Base-by-base conservation (phyloP, 495 filamentous ascomycete species). In the Pyrenopolyporus hunteri region DNA sequence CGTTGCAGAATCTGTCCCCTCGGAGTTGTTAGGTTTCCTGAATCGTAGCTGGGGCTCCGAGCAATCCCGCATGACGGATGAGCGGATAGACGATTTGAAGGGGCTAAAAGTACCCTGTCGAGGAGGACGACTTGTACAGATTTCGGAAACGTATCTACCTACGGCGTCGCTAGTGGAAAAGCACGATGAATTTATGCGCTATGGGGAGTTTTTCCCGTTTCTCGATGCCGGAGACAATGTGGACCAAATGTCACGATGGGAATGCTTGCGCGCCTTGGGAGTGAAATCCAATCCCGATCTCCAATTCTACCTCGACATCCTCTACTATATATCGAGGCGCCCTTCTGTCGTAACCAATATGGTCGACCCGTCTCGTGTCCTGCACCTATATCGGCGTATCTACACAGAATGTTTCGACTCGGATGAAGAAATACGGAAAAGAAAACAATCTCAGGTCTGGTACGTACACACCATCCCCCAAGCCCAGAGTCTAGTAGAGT, bases 11-110 rank as follows among this genome's bases (percentile, higher is more conserved):
- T 52, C 56, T 51, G 37, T 62, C n/a, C 71, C 67, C n/a, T 63
- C 70, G 7, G 57, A 64, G 26, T 42, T 73, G 45, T 16, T 75
- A 16, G 56, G 66, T 0, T 57, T 75, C n/a, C 55, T 75, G 35
- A 45, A 37, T 26, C 49, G 46, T 10, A 43, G 58, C 43, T 70
- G 61, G 67, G 40, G 47, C 19, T 17, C 1, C 7, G 40, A 64
- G 10, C 8, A 32, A 1, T 23, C 11, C 6, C 20, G 11, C 5
- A 2, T 40, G 13, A 46, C 29, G 6, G n/a, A 16, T 3, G 10
- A 46, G 16, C 20, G 8, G 11, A 23, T 28, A 11, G 11, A 52
- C 6, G 13, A 42, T 4, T 20, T 70, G 8, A 14, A 17, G 17
- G 11, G 1, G 0, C 46, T 67, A 8, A 4, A 61, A 8, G 67